Conservation (phyloP, 345 rosid genomes). For the Murraya paniculata region DNA sequence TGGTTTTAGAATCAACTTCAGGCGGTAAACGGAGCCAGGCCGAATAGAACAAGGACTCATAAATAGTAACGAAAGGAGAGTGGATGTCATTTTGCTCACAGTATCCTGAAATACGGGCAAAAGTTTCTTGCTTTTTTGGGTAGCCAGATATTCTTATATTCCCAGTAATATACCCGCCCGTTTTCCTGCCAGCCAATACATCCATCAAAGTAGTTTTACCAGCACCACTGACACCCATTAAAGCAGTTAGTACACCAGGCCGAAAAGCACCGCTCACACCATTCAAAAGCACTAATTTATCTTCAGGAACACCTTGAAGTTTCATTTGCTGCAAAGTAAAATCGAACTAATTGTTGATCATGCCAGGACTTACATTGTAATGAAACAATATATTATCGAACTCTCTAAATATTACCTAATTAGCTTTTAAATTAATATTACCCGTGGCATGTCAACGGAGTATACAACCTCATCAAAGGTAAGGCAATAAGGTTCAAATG, state of each 20-base stretch:
- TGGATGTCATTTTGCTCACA: slow-evolving; percentile 66
- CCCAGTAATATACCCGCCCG: slow-evolving; percentile 53
- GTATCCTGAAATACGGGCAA: slow-evolving; percentile 54
- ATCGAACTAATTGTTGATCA: neutral
- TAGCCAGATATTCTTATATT: slow-evolving; percentile 46
- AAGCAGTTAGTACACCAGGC: slow-evolving; percentile 59
- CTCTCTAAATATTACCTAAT: neutral
- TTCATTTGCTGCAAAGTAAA: slow-evolving; percentile 48
- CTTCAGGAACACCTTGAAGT: slow-evolving; percentile 34
- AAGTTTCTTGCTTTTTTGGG: slow-evolving; percentile 56
- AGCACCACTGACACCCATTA: slow-evolving; percentile 59
- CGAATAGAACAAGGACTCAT: slow-evolving; percentile 50
- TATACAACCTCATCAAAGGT: slow-evolving; percentile 57
- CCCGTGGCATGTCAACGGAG: slow-evolving; percentile 83
- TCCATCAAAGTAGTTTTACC: slow-evolving; percentile 65
- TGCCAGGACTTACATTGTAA: neutral
- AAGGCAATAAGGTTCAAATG: slow-evolving; percentile 69
- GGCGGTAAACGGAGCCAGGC: slow-evolving; percentile 55
- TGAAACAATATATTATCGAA: neutral
- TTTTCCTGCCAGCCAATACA: slow-evolving; percentile 58
- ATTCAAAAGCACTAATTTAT: slow-evolving; percentile 44
- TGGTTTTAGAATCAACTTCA: slow-evolving; percentile 30
- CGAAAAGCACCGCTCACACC: slow-evolving; percentile 52
- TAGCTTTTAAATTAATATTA: slow-evolving; percentile 14
- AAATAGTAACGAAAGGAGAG: slow-evolving; percentile 51